phyloP scores from a whole-genome alignment of 106 monocot species.

The Posidonia australis region DNA sequence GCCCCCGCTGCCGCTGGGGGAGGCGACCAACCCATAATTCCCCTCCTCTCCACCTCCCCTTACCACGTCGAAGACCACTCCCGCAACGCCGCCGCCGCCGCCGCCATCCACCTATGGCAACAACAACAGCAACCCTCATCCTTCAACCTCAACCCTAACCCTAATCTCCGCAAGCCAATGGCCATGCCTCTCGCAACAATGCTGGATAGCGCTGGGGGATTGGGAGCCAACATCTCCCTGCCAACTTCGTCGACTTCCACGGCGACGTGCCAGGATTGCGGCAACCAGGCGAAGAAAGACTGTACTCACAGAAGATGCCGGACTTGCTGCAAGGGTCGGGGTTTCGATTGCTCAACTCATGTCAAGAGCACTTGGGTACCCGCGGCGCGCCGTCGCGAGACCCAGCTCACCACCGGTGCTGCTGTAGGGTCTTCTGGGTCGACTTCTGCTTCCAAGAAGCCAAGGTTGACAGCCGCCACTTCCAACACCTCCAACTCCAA shows the following conservation, averaged over 20 bases:
- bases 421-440: constrained; percentile 19
- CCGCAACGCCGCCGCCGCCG: constrained; percentile 7
- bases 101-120: constrained; percentile 34
- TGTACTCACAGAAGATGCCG: constrained; percentile 61
- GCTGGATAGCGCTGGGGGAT: constrained; percentile 10
- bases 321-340: constrained; percentile 76
- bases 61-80: constrained; percentile 2
- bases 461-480: constrained; percentile 31
- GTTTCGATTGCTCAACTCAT: constrained; percentile 68
- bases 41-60: constrained; percentile 22
- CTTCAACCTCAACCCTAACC: constrained; percentile 31
- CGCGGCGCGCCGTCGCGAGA: constrained; percentile 63
- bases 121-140: constrained; percentile 2
- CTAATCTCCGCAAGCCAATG: constrained; percentile 5
- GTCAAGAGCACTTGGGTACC: constrained; percentile 87
- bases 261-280: constrained; percentile 60
- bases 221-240: too few species aligned
- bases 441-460: constrained; percentile 41
- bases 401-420: constrained; percentile 11
- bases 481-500: constrained; percentile 42
- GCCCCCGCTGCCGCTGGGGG: constrained; percentile 31
- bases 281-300: constrained; percentile 83
- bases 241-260: background rate
- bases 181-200: constrained; percentile 8
- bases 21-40: constrained; percentile 26